A percentile compares a stretch with the other conserved stretches of the same genome.
phyloP scores from a whole-genome alignment of 1,284 basidiomycete species.

The Rhodotorula sp. region DNA sequence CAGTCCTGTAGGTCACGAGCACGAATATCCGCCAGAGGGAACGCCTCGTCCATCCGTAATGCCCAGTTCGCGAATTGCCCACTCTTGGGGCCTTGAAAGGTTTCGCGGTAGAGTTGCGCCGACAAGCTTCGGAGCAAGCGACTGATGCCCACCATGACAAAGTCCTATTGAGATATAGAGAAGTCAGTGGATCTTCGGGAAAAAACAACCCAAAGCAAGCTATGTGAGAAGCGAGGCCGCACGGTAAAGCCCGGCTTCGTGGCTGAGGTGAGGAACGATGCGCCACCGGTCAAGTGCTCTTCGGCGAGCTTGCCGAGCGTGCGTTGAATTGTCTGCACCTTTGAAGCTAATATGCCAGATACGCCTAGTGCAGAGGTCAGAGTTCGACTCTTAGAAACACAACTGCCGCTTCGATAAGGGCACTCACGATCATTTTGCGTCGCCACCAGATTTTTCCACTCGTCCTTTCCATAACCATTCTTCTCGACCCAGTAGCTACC shows the following conservation, averaged over 20 bases:
- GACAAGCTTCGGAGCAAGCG: conserved; percentile 17
- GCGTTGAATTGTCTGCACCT: neutral
- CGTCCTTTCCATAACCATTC: conserved; percentile 11
- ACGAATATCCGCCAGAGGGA: too few relatives aligned
- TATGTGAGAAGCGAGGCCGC: neutral
- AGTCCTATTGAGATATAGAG: conserved; percentile 12
- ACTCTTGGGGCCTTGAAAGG: neutral
- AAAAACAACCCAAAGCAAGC: neutral
- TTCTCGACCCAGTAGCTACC: conserved; percentile 19
- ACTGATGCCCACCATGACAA: conserved; percentile 1
- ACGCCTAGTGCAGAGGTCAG: too few relatives aligned
- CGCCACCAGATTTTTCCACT: neutral
- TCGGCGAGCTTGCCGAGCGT: neutral
- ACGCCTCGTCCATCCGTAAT: neutral
- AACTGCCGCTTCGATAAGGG: neutral
- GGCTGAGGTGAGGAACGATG: neutral
- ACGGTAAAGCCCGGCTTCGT: conserved; percentile 6
- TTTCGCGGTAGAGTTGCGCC: neutral
- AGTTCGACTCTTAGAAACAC: too few relatives aligned
- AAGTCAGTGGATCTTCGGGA: too few relatives aligned
- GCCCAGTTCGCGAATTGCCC: neutral
- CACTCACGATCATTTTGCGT: neutral
- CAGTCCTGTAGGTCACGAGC: too few relatives aligned
- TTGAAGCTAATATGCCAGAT: neutral
- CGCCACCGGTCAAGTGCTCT: neutral